Evolutionary conservation across 495 filamentous ascomycete species (phyloP).

Genomic region (Aspergillus baeticus): DNA sequence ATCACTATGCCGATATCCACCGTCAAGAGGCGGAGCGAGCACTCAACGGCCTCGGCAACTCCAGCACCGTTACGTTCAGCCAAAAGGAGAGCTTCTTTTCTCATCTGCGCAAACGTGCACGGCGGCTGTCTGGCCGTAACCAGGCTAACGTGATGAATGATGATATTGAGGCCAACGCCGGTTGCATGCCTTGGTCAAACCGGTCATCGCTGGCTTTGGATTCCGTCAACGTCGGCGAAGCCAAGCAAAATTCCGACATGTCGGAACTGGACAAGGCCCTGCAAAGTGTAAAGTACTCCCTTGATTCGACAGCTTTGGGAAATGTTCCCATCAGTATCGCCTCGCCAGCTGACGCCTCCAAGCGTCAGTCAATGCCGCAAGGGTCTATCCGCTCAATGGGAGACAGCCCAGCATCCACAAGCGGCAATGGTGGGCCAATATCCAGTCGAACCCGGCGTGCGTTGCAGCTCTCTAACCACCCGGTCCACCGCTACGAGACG

Average conservation of each 20-base stretch:
- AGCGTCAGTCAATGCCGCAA: slow-evolving; percentile 76
- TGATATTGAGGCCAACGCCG: slow-evolving; percentile 88
- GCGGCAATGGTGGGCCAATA: slow-evolving; percentile 58
- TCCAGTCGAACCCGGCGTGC: slow-evolving; percentile 83
- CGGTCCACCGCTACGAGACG: slow-evolving; percentile 80
- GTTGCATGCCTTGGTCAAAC: slow-evolving; percentile 85
- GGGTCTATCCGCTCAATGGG: slow-evolving; percentile 60
- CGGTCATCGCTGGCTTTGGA: slow-evolving; percentile 84
- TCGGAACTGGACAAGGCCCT: slow-evolving; percentile 79
- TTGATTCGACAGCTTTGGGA: slow-evolving; percentile 51
- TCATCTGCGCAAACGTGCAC: slow-evolving; percentile 89
- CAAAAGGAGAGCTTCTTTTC: slow-evolving; percentile 97
- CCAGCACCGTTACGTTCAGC: slow-evolving; percentile 59
- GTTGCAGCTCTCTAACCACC: slow-evolving; percentile 71
- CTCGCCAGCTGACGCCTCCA: slow-evolving; percentile 49
- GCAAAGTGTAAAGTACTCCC: slow-evolving; percentile 63
- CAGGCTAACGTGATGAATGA: slow-evolving; percentile 73
- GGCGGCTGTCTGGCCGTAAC: slow-evolving; percentile 87
- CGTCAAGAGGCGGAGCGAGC: slow-evolving; percentile 89
- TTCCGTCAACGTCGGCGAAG: slow-evolving; percentile 46
- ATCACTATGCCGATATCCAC: slow-evolving; percentile 84
- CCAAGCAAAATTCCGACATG: slow-evolving; percentile 49
- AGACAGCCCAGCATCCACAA: slow-evolving; percentile 58
- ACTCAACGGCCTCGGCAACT: slow-evolving; percentile 71
- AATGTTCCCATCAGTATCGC: slow-evolving; percentile 48